phyloP scores from a whole-genome alignment of 2,329 filamentous ascomycete genomes.

The Tolypocladium endophyticum region DNA sequence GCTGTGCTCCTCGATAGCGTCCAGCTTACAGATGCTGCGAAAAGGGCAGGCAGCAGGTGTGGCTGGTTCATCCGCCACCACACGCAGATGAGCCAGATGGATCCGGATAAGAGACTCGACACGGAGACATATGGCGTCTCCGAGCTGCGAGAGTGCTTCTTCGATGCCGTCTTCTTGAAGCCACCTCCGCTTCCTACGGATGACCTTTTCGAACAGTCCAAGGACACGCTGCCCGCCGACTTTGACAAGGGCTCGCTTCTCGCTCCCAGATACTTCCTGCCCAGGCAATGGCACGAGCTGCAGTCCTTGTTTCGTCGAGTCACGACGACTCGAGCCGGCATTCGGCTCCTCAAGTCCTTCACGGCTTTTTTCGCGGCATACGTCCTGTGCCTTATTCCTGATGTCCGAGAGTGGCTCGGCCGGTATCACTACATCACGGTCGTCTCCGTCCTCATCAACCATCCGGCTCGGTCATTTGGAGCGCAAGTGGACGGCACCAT shows the following conservation, averaged over 20 bases:
- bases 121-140: conserved; percentile 30
- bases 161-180: conserved; percentile 36
- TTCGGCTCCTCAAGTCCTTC: conserved; percentile 42
- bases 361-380: conserved; percentile 47
- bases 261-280: conserved; percentile 34
- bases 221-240: conserved; percentile 32
- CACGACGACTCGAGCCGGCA: conserved; percentile 37
- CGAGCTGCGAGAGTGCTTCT: conserved; percentile 35
- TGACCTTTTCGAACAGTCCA: conserved; percentile 28
- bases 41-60: conserved; percentile 5
- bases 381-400: conserved; percentile 41
- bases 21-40: conserved; percentile 6
- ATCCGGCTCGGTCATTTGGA: conserved; percentile 44
- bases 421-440: conserved; percentile 44
- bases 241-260: conserved; percentile 37
- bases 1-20: conserved; percentile 2
- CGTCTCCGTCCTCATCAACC: conserved; percentile 47
- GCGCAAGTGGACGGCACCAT: conserved; percentile 46
- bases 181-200: conserved; percentile 25
- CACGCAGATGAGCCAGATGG: conserved; percentile 21
- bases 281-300: conserved; percentile 34
- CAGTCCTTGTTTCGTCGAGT: conserved; percentile 27
- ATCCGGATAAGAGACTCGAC: conserved; percentile 22
- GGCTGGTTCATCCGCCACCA: conserved; percentile 21
- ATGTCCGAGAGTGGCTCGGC: conserved; percentile 38